phyloP scores from a whole-genome alignment of 306 rosid species.

The Abrus precatorius region DNA sequence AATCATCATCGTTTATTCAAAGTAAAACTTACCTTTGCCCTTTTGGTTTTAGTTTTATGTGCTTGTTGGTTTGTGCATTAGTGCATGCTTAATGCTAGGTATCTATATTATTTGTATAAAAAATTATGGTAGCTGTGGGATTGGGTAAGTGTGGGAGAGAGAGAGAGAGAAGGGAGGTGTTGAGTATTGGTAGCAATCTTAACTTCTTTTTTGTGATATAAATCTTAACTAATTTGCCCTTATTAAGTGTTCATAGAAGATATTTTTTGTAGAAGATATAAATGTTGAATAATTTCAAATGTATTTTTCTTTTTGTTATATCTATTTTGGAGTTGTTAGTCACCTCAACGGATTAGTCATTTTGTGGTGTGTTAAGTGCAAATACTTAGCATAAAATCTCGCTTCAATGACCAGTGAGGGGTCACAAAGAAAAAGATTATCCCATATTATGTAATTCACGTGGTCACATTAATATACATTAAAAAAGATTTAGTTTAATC shows the following conservation, averaged over 20 bases:
- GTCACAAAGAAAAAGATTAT: not conserved
- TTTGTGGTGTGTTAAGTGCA: not conserved
- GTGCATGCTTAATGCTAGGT: conserved; percentile 6
- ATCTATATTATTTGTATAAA: not conserved
- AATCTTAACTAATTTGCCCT: not conserved
- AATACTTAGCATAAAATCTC: conserved; percentile 7
- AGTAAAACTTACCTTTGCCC: conserved; percentile 26
- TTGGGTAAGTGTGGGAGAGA: not conserved
- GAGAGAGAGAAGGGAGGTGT: not conserved
- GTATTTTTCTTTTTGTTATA: not conserved
- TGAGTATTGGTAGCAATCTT: not conserved
- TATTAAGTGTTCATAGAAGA: too few species aligned
- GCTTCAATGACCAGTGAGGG: not conserved
- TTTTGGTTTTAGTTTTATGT: conserved; percentile 27
- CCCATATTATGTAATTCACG: not conserved
- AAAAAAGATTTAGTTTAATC: not conserved
- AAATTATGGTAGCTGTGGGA: conserved; percentile 7
- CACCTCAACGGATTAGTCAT: not conserved
- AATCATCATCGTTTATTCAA: not conserved
- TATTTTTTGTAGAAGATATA: not conserved
- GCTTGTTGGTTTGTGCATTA: conserved; percentile 38
- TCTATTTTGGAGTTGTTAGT: conserved; percentile 11
- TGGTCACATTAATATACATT: not conserved
- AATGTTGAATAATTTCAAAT: not conserved
- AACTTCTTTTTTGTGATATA: too few species aligned